These are phyloP conservation scores for Parietaria judaica DNA, from an alignment of 306 rosid species.

Conservation along the genomic window DNA sequence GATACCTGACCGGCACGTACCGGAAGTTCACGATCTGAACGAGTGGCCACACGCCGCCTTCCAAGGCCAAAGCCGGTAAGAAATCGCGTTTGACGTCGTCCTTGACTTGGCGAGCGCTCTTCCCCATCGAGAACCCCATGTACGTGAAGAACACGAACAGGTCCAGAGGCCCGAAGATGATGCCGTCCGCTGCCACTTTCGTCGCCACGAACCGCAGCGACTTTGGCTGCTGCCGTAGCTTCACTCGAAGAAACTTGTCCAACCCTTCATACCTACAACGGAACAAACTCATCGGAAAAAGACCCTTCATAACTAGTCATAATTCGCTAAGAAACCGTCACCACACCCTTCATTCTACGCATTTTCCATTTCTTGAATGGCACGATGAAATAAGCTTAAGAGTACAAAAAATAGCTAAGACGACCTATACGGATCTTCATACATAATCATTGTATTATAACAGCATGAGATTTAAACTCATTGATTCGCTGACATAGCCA, in stretches of 20 bases:
- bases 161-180: constrained; percentile 71
- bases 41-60: constrained; percentile 82
- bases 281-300: neutral
- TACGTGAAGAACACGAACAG: constrained; percentile 64
- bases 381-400: too few relatives aligned
- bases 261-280: constrained; percentile 72
- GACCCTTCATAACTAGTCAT: too few relatives aligned
- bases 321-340: too few relatives aligned
- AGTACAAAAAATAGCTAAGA: too few relatives aligned
- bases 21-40: constrained; percentile 79
- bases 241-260: constrained; percentile 55
- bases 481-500: neutral
- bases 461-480: neutral
- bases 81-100: constrained; percentile 82
- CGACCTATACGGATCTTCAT: too few relatives aligned
- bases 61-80: constrained; percentile 64
- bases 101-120: constrained; percentile 60
- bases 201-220: constrained; percentile 67
- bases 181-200: constrained; percentile 64
- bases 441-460: too few relatives aligned
- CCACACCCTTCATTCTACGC: too few relatives aligned
- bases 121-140: constrained; percentile 77
- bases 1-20: constrained; percentile 78
- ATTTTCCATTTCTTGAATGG: too few relatives aligned
- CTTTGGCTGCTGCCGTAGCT: constrained; percentile 52